Conservation (phyloP, 768 basidiomycete genomes). For the Agaricus sinodeliciosus region DNA sequence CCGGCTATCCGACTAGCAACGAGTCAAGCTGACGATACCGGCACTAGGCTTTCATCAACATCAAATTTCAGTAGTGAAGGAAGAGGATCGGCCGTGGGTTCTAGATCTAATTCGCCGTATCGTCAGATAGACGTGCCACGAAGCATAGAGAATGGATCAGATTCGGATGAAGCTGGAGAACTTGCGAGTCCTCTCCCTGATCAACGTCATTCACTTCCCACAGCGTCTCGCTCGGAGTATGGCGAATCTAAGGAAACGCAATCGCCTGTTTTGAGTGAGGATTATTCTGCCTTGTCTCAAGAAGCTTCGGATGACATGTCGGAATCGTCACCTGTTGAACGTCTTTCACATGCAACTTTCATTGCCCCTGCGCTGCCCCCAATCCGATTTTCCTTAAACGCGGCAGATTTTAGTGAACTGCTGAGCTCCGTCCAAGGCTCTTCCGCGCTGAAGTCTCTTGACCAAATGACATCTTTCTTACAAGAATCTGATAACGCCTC, state of each 20-base stretch:
- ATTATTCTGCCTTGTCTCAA: slow-evolving; percentile 22
- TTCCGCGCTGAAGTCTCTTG: slow-evolving; percentile 39
- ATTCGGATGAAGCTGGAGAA: slow-evolving; percentile 57
- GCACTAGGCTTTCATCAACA: slow-evolving; percentile 20
- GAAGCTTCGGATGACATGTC: slow-evolving; percentile 37
- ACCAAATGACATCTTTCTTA: slow-evolving; percentile 38
- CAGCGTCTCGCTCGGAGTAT: slow-evolving; percentile 42
- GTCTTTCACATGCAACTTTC: slow-evolving; percentile 65
- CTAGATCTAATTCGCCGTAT: slow-evolving; percentile 52
- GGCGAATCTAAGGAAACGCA: slow-evolving; percentile 1
- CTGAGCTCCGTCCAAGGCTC: slow-evolving; percentile 52
- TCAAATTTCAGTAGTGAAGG: slow-evolving; percentile 25
- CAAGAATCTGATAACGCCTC: slow-evolving; percentile 23
- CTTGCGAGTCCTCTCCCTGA: slow-evolving; percentile 19
- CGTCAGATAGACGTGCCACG: slow-evolving; percentile 67
- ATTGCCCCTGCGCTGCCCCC: slow-evolving; percentile 86
- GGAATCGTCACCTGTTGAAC: slow-evolving; percentile 62
- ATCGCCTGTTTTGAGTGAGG: slow-evolving; percentile 11
- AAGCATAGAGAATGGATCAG: slow-evolving; percentile 67
- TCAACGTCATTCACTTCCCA: slow-evolving; percentile 22
- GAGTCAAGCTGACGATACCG: neutral
- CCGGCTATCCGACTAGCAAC: slow-evolving; percentile 2
- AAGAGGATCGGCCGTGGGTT: slow-evolving; percentile 26
- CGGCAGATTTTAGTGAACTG: slow-evolving; percentile 74
- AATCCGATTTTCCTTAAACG: slow-evolving; percentile 85